These are phyloP conservation scores for Chaetomiaceae sp. DNA, from an alignment of 2,329 filamentous ascomycete genomes.

Conservation along the genomic window DNA sequence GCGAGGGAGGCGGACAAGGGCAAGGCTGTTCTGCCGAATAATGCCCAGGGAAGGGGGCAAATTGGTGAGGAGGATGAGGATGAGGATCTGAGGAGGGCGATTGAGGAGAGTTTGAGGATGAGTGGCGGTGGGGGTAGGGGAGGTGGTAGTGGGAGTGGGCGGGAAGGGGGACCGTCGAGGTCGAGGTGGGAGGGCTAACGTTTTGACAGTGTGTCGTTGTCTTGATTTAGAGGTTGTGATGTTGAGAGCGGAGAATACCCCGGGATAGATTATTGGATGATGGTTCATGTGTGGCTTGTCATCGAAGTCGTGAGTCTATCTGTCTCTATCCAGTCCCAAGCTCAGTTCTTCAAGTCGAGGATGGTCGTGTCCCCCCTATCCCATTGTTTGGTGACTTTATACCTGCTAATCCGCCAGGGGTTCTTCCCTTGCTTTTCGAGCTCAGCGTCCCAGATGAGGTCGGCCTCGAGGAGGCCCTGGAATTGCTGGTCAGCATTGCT, in stretches of 20 bases:
- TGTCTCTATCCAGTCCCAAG: too few relatives aligned
- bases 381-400: constrained; percentile 25
- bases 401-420: constrained; percentile 31
- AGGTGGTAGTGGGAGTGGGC: constrained; percentile 4
- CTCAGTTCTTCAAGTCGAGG: neutral
- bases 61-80: constrained; percentile 38
- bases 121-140: constrained; percentile 30
- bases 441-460: constrained; percentile 26
- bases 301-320: too few relatives aligned
- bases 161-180: constrained; percentile 9
- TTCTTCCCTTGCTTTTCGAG: constrained; percentile 30
- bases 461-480: constrained; percentile 26
- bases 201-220: neutral
- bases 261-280: neutral
- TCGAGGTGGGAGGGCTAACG: neutral
- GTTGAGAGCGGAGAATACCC: neutral
- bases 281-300: too few relatives aligned
- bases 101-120: constrained; percentile 52
- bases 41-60: too few relatives aligned
- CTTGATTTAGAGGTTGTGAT: neutral
- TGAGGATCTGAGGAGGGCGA: constrained; percentile 51
- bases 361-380: constrained; percentile 26
- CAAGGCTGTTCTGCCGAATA: constrained; percentile 17
- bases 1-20: constrained; percentile 33
- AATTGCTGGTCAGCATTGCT: neutral